Conservation (phyloP, 2,329 filamentous ascomycete species). For the Delphinella strobiligena region DNA sequence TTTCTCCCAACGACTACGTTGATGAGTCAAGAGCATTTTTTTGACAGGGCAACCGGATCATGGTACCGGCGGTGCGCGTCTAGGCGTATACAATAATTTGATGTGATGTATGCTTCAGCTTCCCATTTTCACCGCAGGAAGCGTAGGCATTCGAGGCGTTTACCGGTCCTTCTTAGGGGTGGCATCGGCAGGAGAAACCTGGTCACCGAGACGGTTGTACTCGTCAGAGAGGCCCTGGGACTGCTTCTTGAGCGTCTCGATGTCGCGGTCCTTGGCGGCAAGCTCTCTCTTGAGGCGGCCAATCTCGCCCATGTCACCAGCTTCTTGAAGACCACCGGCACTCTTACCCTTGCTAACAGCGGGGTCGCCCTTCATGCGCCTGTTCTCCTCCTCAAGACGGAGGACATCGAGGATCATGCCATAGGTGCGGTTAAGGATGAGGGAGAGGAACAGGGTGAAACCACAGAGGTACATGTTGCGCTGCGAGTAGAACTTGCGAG, state of each 20-base stretch:
- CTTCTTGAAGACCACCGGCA: conserved; percentile 57
- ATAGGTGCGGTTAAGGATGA: conserved; percentile 98
- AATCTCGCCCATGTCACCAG: conserved; percentile 67
- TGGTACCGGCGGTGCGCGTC: no score
- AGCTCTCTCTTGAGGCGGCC: conserved; percentile 53
- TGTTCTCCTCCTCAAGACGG: conserved; percentile 83
- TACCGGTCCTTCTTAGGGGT: conserved; percentile 45
- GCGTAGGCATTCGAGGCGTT: conserved; percentile 14
- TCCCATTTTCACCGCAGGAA: neutral
- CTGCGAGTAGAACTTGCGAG: conserved; percentile 99
- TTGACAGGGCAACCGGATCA: no score
- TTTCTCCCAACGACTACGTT: no score
- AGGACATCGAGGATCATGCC: conserved; percentile 90
- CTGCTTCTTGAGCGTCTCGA: conserved; percentile 88
- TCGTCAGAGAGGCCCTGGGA: conserved; percentile 68
- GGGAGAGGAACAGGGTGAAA: conserved; percentile 95
- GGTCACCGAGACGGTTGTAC: conserved; percentile 76
- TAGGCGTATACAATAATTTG: no score
- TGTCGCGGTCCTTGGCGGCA: conserved; percentile 65
- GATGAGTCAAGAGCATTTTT: no score
- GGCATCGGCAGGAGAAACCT: conserved; percentile 49
- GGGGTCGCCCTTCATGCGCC: conserved; percentile 61
- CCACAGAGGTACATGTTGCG: conserved; percentile 99
- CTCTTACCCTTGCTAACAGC: conserved; percentile 49
- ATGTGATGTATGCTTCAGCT: no score